Percentiles rank a stretch among this genome's conserved stretches.
These are phyloP conservation scores for Aspergillus transmontanensis DNA, from an alignment of 2,329 filamentous ascomycete species.

Conservation along the genomic window DNA sequence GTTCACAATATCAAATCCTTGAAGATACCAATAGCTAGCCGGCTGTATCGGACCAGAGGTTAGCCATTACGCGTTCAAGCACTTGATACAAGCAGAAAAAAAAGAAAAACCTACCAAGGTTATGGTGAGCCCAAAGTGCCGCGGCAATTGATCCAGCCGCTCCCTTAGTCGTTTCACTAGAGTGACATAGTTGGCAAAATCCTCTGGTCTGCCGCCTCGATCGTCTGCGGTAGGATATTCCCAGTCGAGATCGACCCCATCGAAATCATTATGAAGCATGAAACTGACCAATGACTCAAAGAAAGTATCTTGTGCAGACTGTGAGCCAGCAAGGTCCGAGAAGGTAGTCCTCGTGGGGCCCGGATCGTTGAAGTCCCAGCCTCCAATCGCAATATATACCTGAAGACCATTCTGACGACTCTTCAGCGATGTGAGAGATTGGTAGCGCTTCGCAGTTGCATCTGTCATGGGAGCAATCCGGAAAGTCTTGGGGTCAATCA, in stretches of 20 bases:
- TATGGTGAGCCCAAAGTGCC: slow-evolving; percentile 8
- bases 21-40: slow-evolving; percentile 19
- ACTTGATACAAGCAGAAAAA: not conserved
- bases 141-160: slow-evolving; percentile 3
- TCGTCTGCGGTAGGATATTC: slow-evolving; percentile 19
- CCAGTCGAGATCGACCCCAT: slow-evolving; percentile 21
- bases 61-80: not conserved
- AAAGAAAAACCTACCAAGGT: slow-evolving; percentile 12
- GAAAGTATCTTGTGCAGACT: slow-evolving; percentile 12
- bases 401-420: slow-evolving; percentile 16
- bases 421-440: slow-evolving; percentile 38
- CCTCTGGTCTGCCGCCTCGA: slow-evolving; percentile 11
- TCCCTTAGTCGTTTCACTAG: slow-evolving; percentile 10
- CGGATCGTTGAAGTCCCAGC: slow-evolving; percentile 29
- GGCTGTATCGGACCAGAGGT: slow-evolving; percentile 3
- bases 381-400: slow-evolving; percentile 29
- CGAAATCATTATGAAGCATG: slow-evolving; percentile 13
- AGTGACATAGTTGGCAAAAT: slow-evolving; percentile 15
- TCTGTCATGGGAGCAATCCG: slow-evolving; percentile 28
- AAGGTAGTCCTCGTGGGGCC: slow-evolving; percentile 20
- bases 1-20: slow-evolving; percentile 14
- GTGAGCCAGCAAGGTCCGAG: slow-evolving; percentile 20
- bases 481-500: slow-evolving; percentile 43
- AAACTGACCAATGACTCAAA: slow-evolving; percentile 18
- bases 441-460: slow-evolving; percentile 19